Conservation (phyloP, 192 early-diverging fungal genomes). For the Linnemannia hyalina region DNA sequence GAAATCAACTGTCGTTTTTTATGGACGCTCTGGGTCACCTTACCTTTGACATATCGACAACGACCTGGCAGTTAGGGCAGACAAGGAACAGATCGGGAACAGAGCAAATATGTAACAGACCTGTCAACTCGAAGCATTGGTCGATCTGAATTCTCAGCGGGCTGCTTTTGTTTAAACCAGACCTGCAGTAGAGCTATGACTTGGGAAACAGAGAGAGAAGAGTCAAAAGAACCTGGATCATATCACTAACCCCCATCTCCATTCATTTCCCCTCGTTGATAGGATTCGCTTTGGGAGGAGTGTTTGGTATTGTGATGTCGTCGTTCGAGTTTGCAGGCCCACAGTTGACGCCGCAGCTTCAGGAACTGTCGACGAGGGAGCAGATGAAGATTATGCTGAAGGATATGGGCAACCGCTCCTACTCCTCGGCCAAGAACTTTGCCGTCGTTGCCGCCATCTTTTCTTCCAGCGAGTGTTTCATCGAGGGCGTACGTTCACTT, state of each 20-base stretch:
- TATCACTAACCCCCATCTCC: background rate
- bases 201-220: background rate
- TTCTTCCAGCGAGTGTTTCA: conserved; percentile 93
- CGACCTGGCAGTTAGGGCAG: no score
- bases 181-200: background rate
- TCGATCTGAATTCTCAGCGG: no score
- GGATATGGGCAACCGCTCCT: conserved; percentile 89
- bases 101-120: no score
- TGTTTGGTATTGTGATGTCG: conserved; percentile 95
- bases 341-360: conserved; percentile 72
- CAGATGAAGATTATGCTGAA: conserved; percentile 88
- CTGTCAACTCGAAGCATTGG: no score
- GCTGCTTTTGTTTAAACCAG: no score
- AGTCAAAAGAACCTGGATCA: no score
- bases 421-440: conserved; percentile 94
- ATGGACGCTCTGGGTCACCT: no score
- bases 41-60: no score
- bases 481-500: conserved; percentile 79
- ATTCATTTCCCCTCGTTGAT: background rate
- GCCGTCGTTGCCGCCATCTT: conserved; percentile 92
- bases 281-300: conserved; percentile 91
- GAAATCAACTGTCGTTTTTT: no score
- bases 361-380: conserved; percentile 80
- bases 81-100: no score
- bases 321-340: conserved; percentile 89